These are phyloP conservation scores for Cutaneotrichosporon sp. DNA, from an alignment of 1,284 basidiomycete genomes.

Conservation along the genomic window DNA sequence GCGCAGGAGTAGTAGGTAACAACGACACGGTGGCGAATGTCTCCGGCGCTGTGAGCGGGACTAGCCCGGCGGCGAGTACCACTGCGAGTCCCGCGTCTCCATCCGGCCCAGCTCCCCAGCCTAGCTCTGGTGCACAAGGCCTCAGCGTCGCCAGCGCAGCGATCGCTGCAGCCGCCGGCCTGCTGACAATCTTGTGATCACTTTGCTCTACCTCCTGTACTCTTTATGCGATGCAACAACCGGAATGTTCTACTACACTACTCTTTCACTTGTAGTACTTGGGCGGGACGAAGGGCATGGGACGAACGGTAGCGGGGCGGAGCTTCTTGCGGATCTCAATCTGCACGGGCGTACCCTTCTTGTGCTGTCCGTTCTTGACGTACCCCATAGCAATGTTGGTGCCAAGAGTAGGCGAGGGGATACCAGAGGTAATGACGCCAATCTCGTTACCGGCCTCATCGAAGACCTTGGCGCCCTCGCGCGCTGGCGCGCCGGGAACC, in stretches of 20 bases:
- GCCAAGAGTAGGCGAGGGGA: slow-evolving; percentile 85
- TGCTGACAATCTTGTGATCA: background rate
- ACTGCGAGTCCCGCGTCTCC: background rate
- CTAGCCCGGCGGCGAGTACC: background rate
- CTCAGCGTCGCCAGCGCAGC: background rate
- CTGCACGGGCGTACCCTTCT: slow-evolving; percentile 73
- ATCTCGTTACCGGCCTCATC: slow-evolving; percentile 62
- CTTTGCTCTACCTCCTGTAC: background rate
- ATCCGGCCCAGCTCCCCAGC: background rate
- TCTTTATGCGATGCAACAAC: background rate
- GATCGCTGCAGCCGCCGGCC: background rate
- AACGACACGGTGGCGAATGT: background rate
- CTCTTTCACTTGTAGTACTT: slow-evolving; percentile 51
- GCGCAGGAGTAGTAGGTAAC: slow-evolving; percentile 46
- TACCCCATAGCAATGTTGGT: slow-evolving; percentile 98
- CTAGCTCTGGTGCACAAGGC: background rate
- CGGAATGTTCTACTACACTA: background rate
- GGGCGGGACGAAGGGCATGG: slow-evolving; percentile 54
- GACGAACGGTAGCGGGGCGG: slow-evolving; percentile 46
- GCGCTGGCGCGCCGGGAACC: slow-evolving; percentile 80
- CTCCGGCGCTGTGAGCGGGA: too few species aligned
- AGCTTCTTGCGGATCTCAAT: slow-evolving; percentile 54
- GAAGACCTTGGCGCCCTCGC: slow-evolving; percentile 81
- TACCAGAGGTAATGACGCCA: slow-evolving; percentile 85
- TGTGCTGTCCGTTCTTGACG: slow-evolving; percentile 76